Evolutionary conservation across 2,329 filamentous ascomycete genomes (phyloP).

Genomic region (Pestalotiopsis sp.): DNA sequence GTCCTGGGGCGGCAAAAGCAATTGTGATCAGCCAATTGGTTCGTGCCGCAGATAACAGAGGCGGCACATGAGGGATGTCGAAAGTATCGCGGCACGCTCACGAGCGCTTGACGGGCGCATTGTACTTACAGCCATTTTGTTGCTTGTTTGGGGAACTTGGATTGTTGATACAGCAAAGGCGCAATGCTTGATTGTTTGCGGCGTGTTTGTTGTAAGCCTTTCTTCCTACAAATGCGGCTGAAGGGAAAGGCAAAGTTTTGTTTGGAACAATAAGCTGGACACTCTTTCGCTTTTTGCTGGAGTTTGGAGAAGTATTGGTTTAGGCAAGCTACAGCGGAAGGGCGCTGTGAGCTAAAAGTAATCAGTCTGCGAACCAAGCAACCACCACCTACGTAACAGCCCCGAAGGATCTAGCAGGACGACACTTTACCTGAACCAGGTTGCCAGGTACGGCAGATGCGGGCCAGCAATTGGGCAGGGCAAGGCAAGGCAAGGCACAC

Average conservation of each 20-base stretch:
- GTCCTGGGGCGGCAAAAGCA: constrained; percentile 45
- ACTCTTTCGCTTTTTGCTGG: not conserved
- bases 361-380: not conserved
- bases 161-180: not conserved
- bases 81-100: not conserved
- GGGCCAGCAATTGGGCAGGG: not conserved
- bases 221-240: not conserved
- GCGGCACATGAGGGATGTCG: not conserved
- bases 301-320: not conserved
- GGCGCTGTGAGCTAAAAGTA: not conserved
- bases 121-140: not conserved
- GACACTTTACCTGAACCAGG: not conserved
- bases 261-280: not conserved
- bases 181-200: not conserved
- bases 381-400: not conserved
- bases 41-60: not conserved
- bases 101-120: not conserved
- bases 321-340: not conserved
- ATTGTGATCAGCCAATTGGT: not conserved
- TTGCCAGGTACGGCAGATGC: not conserved
- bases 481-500: not conserved
- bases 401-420: not conserved
- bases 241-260: not conserved
- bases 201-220: not conserved
- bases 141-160: not conserved